phyloP scores from a whole-genome alignment of 805 yeast genomes.

The Suhomyces pyralidae region DNA sequence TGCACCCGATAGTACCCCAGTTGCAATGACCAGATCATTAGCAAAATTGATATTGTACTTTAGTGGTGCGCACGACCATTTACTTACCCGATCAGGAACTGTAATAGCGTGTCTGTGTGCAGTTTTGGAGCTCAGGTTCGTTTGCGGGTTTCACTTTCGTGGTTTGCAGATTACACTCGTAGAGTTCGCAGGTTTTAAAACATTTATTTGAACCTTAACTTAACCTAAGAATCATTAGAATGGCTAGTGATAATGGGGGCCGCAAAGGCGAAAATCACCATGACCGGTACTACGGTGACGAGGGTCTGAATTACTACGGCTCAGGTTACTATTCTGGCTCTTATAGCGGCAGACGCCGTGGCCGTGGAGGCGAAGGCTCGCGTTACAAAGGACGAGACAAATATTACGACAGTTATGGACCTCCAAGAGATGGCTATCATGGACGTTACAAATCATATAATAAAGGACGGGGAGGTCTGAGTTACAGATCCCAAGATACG shows the following conservation, averaged over 20 bases:
- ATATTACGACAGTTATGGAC: conserved; percentile 8
- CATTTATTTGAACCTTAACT: background rate
- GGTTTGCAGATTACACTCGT: background rate
- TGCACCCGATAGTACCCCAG: background rate
- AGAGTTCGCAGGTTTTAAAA: background rate
- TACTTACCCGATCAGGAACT: conserved; percentile 9
- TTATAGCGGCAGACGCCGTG: conserved; percentile 4
- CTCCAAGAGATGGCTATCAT: conserved; percentile 8
- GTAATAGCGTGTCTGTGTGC: conserved; percentile 6
- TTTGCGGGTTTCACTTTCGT: background rate
- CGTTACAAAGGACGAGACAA: conserved; percentile 16
- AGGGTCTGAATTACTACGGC: background rate
- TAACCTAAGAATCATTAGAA: background rate
- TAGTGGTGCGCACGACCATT: conserved; percentile 3
- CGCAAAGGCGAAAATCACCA: conserved; percentile 1
- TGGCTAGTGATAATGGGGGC: background rate
- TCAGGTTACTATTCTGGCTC: background rate
- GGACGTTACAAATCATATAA: conserved; percentile 4
- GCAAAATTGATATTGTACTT: conserved; percentile 1
- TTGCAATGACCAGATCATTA: background rate
- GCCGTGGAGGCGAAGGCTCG: conserved; percentile 5
- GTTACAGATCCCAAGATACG: background rate
- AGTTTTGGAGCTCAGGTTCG: background rate
- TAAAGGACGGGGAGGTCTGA: background rate
- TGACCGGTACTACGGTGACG: conserved; percentile 1